Evolutionary conservation across 345 rosid genomes (phyloP), one percentile per base, ranked within the genome.

Genomic region (Rhizophora apiculata): DNA sequence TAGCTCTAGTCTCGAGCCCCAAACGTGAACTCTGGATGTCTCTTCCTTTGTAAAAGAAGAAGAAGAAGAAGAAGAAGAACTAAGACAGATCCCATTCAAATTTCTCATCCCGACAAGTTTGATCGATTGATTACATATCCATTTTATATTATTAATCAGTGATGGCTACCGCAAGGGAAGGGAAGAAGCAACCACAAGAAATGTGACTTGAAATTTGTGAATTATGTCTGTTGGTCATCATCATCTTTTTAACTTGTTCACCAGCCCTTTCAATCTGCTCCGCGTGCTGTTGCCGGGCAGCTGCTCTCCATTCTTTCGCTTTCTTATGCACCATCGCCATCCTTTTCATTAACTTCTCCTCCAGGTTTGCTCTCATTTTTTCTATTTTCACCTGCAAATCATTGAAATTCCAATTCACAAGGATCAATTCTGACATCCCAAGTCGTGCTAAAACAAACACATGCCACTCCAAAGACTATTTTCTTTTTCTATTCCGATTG

Each of bases 291-390:
- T 84, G 81, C 62, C 71, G 76, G 3, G 96, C 95, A 29, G 85
- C 81, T 20, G 83, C 82, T 79, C 92, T 81, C 97, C 88, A 87
- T 48, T 93, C 97, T 77, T 91, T 91, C 0, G 97, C 96, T 74
- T 80, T 88, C 72, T 86, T 74, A 36, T 86, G 91, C 55, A 89
- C 98, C 24, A 60, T 37, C 11, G 85, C 82, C 95, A 89, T 91
- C 72, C 95, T 87, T 80, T 84, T 91, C 98, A 94, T 89, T 73
- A 91, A 37, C 79, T 94, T 89, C 75, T 91, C 95, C 67, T 94
- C 98, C 5, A 88, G 64, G 70, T 83, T 86, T 31, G 98, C 87
- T 77, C 93, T 91, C 98, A 91, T 89, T 81, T 80, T 91, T 32
- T 89, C 93, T 67, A 91, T 91, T 83, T 89, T 94, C 79, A 91